Evolutionary conservation across 495 filamentous ascomycete species (phyloP).

Genomic region (Staphylotrichum tortipilum): DNA sequence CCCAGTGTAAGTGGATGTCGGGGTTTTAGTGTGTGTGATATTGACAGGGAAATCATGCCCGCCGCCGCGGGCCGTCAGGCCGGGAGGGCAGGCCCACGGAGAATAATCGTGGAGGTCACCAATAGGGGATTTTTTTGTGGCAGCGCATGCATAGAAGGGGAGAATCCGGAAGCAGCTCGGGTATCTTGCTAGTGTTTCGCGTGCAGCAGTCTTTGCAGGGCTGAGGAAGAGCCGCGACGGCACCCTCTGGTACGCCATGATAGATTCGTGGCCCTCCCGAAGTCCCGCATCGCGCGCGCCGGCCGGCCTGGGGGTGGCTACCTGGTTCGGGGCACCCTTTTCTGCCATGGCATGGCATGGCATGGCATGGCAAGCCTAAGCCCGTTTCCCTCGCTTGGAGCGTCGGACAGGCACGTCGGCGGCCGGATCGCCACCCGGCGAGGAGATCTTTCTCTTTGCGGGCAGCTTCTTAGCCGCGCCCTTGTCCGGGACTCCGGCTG

Average conservation of each 20-base stretch:
- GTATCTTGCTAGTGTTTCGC: slow-evolving; percentile 11
- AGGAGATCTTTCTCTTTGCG: slow-evolving; percentile 34
- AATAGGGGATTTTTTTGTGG: slow-evolving; percentile 24
- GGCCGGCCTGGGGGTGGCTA: slow-evolving; percentile 1
- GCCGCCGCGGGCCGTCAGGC: slow-evolving; percentile 21
- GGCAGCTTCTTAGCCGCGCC: slow-evolving; percentile 3
- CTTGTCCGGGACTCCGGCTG: slow-evolving; percentile 3
- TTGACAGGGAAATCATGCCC: slow-evolving; percentile 7
- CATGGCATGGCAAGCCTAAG: too few species aligned
- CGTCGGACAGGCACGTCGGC: slow-evolving; percentile 13
- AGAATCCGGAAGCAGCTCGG: slow-evolving; percentile 5
- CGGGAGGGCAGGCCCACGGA: slow-evolving; percentile 14
- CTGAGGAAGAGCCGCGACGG: slow-evolving; percentile 13
- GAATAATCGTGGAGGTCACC: slow-evolving; percentile 18
- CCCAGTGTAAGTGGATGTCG: slow-evolving; percentile 7
- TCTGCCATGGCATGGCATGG: too few species aligned
- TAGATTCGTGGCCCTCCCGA: slow-evolving; percentile 12
- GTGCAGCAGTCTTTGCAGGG: slow-evolving; percentile 16
- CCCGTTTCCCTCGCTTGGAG: slow-evolving; percentile 26
- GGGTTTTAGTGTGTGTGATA: slow-evolving; percentile 3
- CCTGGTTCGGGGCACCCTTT: neutral
- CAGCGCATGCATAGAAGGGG: neutral
- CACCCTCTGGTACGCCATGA: too few species aligned
- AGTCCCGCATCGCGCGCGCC: slow-evolving; percentile 8
- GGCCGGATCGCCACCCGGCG: slow-evolving; percentile 13